Conservation (phyloP, 768 basidiomycete genomes). For the Auriscalpium orientale region DNA sequence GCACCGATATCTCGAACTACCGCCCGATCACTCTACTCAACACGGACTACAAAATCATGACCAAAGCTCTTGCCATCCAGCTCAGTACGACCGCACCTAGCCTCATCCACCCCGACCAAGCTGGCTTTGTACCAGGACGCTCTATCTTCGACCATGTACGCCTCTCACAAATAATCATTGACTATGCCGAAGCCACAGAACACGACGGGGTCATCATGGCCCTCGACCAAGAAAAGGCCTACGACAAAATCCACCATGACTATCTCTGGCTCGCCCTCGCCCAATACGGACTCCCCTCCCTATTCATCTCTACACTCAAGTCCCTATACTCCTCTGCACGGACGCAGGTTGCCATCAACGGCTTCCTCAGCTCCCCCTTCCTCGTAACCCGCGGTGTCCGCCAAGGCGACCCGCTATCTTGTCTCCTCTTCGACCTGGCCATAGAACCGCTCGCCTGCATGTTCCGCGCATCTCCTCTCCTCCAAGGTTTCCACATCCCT, state of each 20-base stretch:
- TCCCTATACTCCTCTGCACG: not conserved
- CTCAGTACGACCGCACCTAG: not conserved
- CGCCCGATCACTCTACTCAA: not conserved
- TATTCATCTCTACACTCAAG: not conserved
- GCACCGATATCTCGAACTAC: not conserved
- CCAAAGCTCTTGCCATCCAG: not conserved
- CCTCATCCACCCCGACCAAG: slow-evolving; percentile 3
- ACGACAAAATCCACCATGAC: slow-evolving; percentile 11
- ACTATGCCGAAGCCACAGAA: slow-evolving; percentile 1
- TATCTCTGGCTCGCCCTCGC: slow-evolving; percentile 7
- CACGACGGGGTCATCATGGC: not conserved
- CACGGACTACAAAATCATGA: not conserved
- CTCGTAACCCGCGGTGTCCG: not conserved
- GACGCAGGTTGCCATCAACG: not conserved
- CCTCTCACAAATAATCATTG: not conserved
- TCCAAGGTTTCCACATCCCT: not conserved
- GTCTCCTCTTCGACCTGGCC: not conserved
- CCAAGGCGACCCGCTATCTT: not conserved
- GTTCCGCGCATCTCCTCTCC: no score
- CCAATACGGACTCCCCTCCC: not conserved
- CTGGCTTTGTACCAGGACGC: slow-evolving; percentile 5
- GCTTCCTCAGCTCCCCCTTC: not conserved
- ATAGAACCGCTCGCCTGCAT: not conserved
- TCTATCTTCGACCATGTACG: not conserved
- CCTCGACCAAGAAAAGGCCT: slow-evolving; percentile 5